Percentiles rank a stretch among this genome's conserved stretches.
phyloP scores from a whole-genome alignment of 345 rosid genomes.

The Eucalyptus cloeziana region DNA sequence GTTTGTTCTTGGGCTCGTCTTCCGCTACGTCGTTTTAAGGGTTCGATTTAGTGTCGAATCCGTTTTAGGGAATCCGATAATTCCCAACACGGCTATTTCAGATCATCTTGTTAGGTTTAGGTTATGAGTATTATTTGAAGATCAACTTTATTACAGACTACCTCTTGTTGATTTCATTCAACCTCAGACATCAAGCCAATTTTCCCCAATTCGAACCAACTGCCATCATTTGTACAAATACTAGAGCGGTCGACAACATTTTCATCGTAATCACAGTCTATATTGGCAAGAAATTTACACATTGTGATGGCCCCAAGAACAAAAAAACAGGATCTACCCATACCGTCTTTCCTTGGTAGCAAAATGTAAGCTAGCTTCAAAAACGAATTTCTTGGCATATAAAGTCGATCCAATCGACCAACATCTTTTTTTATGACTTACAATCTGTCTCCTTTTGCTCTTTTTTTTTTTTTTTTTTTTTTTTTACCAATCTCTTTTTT shows the following conservation, averaged over 20 bases:
- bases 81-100: too few relatives aligned
- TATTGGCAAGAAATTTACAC: background rate
- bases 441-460: constrained; percentile 13
- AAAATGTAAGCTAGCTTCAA: background rate
- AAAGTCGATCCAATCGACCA: background rate
- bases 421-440: background rate
- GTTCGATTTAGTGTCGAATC: too few relatives aligned
- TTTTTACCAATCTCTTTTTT: rapidly evolving
- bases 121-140: background rate
- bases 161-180: background rate
- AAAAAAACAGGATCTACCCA: background rate
- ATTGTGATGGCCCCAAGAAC: background rate
- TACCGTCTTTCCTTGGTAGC: background rate
- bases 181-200: background rate
- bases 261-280: background rate
- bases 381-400: background rate
- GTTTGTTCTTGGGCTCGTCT: too few relatives aligned
- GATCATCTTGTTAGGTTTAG: background rate
- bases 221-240: background rate
- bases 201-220: background rate
- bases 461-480: too few relatives aligned
- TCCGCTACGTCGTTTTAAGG: too few relatives aligned
- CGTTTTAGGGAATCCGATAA: too few relatives aligned
- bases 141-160: background rate
- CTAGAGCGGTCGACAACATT: background rate